Percentiles rank a stretch among this genome's conserved stretches.
phyloP scores from a whole-genome alignment of 257 asterid genomes.

The Nicotiana paniculata region DNA sequence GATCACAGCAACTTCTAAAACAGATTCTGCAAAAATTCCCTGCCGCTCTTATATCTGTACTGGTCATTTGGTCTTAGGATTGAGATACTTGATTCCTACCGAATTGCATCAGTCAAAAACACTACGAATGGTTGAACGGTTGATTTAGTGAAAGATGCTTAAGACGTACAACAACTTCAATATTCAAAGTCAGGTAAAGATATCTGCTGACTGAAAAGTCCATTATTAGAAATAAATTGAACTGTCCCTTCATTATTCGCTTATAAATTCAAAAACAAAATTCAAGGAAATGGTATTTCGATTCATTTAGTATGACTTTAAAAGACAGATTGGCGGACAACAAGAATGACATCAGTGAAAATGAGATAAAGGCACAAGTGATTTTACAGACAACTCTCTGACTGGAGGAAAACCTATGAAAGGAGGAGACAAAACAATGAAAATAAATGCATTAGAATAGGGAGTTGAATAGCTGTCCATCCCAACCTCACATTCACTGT shows the following conservation, averaged over 20 bases:
- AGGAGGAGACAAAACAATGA: not conserved
- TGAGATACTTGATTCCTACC: not conserved
- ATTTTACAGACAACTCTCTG: not conserved
- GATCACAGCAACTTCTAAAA: not conserved
- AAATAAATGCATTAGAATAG: not conserved
- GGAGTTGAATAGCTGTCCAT: not conserved
- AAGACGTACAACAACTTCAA: not conserved
- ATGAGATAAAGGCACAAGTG: not conserved
- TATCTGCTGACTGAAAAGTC: not conserved
- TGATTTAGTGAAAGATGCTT: not conserved
- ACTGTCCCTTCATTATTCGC: not conserved
- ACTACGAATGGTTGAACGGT: not conserved
- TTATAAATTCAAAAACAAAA: not conserved
- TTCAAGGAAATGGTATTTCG: not conserved
- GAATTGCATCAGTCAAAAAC: not conserved
- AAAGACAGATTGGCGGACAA: not conserved
- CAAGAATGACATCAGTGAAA: not conserved
- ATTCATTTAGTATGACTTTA: not conserved
- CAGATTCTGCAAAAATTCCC: not conserved
- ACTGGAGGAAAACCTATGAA: not conserved
- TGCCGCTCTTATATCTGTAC: not conserved
- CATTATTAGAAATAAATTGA: not conserved
- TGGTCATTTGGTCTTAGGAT: not conserved
- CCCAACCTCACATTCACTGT: not conserved
- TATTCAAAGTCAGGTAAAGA: not conserved